Conservation (phyloP, 768 basidiomycete genomes). For the Calocybe indica region DNA sequence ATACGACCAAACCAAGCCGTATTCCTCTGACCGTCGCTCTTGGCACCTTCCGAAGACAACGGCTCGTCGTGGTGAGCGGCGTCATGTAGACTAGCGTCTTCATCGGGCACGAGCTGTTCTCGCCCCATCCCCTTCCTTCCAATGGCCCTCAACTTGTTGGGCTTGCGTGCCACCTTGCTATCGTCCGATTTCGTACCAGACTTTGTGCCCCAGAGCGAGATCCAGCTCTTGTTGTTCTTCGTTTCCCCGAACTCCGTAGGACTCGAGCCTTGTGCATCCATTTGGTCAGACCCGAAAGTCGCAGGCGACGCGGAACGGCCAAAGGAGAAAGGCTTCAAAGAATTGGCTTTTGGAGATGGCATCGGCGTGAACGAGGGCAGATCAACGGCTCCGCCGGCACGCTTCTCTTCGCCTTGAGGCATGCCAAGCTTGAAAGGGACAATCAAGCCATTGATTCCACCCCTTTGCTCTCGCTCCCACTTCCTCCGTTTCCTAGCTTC, state of each 20-base stretch:
- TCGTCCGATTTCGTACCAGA: slow-evolving; percentile 4
- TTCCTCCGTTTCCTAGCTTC: slow-evolving; percentile 41
- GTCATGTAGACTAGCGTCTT: slow-evolving; percentile 5
- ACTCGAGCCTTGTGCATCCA: slow-evolving; percentile 29
- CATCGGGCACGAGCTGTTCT: slow-evolving; percentile 25
- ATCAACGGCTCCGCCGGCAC: slow-evolving; percentile 15
- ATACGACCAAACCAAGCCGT: slow-evolving; percentile 23
- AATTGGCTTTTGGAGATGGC: slow-evolving; percentile 30
- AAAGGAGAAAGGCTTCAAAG: slow-evolving; percentile 30
- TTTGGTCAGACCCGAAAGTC: slow-evolving; percentile 4
- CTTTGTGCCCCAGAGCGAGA: slow-evolving; percentile 10
- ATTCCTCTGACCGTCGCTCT: slow-evolving; percentile 9
- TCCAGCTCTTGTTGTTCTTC: slow-evolving; percentile 7
- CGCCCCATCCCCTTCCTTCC: slow-evolving; percentile 33
- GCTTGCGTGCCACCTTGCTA: slow-evolving; percentile 15
- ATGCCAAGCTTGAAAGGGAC: slow-evolving; percentile 24
- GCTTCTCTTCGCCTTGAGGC: slow-evolving; percentile 12
- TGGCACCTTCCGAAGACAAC: slow-evolving; percentile 9
- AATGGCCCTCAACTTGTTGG: slow-evolving; percentile 38
- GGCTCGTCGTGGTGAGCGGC: slow-evolving; percentile 6
- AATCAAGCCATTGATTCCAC: slow-evolving; percentile 38
- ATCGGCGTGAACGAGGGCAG: slow-evolving; percentile 47
- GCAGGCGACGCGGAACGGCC: slow-evolving; percentile 14
- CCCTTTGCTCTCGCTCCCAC: slow-evolving; percentile 48
- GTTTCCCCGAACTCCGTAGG: slow-evolving; percentile 39